Conservation (phyloP, 2,329 filamentous ascomycete genomes). For the Diaporthe sp. region DNA sequence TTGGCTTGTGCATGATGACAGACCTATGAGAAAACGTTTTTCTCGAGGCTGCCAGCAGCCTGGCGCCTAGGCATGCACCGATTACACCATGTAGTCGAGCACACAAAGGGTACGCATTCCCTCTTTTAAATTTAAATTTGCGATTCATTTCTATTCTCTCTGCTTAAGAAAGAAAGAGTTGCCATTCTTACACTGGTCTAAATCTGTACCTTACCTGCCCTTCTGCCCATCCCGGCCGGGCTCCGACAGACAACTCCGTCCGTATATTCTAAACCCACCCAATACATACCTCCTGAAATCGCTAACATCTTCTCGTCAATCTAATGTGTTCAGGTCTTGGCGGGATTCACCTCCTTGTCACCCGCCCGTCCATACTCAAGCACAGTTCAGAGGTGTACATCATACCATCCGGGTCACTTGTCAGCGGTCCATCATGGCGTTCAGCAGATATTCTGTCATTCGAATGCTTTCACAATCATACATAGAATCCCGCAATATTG, state of each 20-base stretch:
- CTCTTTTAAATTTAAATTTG: too few relatives aligned
- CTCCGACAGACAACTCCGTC: too few relatives aligned
- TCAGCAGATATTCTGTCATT: not conserved
- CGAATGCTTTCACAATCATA: not conserved
- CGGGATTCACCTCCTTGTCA: too few relatives aligned
- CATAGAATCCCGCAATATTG: not conserved
- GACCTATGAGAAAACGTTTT: not conserved
- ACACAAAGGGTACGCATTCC: not conserved
- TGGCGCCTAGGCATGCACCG: not conserved
- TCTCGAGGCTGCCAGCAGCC: not conserved
- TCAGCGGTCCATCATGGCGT: not conserved
- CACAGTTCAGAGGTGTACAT: not conserved
- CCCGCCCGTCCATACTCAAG: not conserved
- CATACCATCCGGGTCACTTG: not conserved
- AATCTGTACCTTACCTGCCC: too few relatives aligned
- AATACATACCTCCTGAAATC: too few relatives aligned
- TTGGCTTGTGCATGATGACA: not conserved
- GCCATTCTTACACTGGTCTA: not conserved
- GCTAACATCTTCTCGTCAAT: too few relatives aligned
- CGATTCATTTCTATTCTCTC: too few relatives aligned
- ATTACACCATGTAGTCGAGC: not conserved
- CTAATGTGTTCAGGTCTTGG: too few relatives aligned
- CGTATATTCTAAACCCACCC: too few relatives aligned
- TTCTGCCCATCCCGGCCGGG: too few relatives aligned
- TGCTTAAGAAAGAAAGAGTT: not conserved